Conservation (phyloP, 75 land plant genomes). For the Adiantum capillusveneris region DNA sequence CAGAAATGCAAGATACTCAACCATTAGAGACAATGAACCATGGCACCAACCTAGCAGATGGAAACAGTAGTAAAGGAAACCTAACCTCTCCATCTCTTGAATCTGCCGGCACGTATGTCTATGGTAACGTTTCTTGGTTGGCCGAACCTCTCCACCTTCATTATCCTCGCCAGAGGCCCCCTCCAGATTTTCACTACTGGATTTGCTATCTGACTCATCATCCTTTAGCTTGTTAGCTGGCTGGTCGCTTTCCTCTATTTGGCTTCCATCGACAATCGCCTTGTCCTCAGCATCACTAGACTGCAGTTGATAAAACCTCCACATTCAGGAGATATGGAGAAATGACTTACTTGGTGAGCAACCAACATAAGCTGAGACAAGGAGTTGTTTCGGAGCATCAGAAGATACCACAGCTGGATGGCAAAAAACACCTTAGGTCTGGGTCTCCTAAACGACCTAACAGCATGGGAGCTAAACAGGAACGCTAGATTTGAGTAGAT, state of each 20-base stretch:
- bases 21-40: too few species aligned
- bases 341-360: not conserved
- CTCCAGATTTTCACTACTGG: not conserved
- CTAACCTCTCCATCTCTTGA: too few species aligned
- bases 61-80: too few species aligned
- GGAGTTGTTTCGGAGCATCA: not conserved
- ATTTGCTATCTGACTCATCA: not conserved
- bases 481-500: too few species aligned
- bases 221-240: not conserved
- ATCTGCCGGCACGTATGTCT: too few species aligned
- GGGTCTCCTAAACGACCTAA: not conserved
- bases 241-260: not conserved
- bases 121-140: too few species aligned
- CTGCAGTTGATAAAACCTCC: not conserved
- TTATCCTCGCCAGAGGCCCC: too few species aligned
- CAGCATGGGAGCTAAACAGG: not conserved
- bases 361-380: not conserved
- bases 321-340: not conserved
- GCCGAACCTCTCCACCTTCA: too few species aligned
- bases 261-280: not conserved
- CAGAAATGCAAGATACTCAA: too few species aligned
- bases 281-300: not conserved
- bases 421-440: not conserved
- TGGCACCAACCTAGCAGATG: too few species aligned
- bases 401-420: not conserved